Conservation (phyloP, 169 alveolate species). For the Plasmodium vivax region DNA sequence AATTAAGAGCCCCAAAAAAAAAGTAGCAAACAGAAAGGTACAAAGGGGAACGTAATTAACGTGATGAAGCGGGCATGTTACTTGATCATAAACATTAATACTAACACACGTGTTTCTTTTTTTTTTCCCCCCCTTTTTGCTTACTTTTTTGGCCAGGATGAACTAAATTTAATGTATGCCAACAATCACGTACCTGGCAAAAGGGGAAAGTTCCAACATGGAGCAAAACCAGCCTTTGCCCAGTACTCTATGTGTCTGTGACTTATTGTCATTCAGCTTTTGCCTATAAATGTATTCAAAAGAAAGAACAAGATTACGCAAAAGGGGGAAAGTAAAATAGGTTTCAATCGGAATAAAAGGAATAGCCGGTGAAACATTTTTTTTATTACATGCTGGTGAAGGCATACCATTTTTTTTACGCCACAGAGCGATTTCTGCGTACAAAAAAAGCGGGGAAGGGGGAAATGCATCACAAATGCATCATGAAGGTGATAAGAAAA, state of each 20-base stretch:
- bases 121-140: background rate
- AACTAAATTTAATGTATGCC: background rate
- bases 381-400: conserved; percentile 8
- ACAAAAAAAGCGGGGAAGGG: background rate
- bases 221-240: background rate
- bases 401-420: background rate
- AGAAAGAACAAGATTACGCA: background rate
- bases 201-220: conserved; percentile 2
- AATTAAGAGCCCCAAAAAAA: background rate
- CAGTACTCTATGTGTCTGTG: conserved; percentile 17
- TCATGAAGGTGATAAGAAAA: background rate
- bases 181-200: background rate
- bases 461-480: background rate
- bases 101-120: background rate
- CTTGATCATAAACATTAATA: background rate
- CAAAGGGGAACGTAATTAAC: background rate
- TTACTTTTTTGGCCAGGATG: background rate
- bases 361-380: background rate
- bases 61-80: background rate
- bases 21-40: background rate
- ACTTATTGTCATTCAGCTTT: background rate
- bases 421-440: background rate
- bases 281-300: background rate
- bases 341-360: conserved; percentile 6
- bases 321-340: background rate